Conservation (phyloP, 306 rosid genomes). For the Quercus bicolor region DNA sequence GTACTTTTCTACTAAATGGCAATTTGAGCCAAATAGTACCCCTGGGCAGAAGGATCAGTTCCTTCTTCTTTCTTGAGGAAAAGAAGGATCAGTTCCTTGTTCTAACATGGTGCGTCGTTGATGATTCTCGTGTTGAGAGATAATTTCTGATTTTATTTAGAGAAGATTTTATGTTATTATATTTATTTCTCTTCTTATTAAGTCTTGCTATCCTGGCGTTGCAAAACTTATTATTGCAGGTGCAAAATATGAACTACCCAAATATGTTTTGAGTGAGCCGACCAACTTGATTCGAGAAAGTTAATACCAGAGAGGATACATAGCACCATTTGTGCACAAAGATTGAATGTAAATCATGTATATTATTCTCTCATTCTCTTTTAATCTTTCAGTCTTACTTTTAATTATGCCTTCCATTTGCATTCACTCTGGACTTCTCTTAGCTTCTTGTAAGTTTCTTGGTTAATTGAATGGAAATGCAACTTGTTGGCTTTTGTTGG, state of each 20-base stretch:
- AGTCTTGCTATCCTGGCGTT: neutral
- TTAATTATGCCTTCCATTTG: slow-evolving; percentile 22
- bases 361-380: slow-evolving; percentile 52
- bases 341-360: slow-evolving; percentile 79
- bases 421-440: slow-evolving; percentile 25
- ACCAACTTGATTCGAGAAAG: slow-evolving; percentile 82
- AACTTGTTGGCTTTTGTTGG: no score
- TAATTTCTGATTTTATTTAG: slow-evolving; percentile 1
- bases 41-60: neutral
- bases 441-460: slow-evolving; percentile 3
- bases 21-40: neutral
- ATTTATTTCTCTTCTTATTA: slow-evolving; percentile 4
- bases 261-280: slow-evolving; percentile 97
- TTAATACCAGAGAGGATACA: slow-evolving; percentile 37
- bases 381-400: slow-evolving; percentile 47
- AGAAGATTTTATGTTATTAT: slow-evolving; percentile 8
- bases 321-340: slow-evolving; percentile 37
- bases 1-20: neutral
- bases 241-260: slow-evolving; percentile 92
- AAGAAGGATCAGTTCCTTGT: neutral
- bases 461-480: no score
- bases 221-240: slow-evolving; percentile 52
- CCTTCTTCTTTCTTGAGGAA: neutral
- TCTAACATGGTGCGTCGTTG: neutral
- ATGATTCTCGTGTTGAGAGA: neutral